Evolutionary conservation across 2,329 filamentous ascomycete genomes (phyloP).

Genomic region (Beauveria pseudobassiana): DNA sequence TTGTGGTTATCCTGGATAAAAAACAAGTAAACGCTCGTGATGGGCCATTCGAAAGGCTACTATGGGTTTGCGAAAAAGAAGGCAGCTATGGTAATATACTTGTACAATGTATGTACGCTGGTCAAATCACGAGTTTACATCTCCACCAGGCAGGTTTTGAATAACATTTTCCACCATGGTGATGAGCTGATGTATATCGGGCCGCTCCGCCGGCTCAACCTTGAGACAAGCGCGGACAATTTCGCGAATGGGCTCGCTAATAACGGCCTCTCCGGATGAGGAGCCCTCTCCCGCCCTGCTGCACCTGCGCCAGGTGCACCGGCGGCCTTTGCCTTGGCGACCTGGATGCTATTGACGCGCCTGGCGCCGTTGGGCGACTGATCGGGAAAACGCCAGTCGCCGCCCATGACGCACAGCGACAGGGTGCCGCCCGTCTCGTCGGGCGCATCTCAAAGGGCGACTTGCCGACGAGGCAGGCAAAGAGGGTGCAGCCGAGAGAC

Average conservation of each 20-base stretch:
- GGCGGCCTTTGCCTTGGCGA: conserved; percentile 18
- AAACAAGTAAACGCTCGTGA: not conserved
- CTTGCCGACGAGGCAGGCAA: conserved; percentile 93
- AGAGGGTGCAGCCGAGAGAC: conserved; percentile 95
- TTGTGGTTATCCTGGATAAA: not conserved
- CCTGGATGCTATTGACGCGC: conserved; percentile 34
- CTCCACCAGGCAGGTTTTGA: conserved; percentile 52
- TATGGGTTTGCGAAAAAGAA: not conserved
- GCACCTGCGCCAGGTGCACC: conserved; percentile 20
- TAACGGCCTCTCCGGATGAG: conserved; percentile 34
- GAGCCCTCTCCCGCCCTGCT: conserved; percentile 20
- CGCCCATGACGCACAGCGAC: conserved; percentile 84
- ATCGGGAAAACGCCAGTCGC: conserved; percentile 95
- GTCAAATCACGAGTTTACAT: not conserved
- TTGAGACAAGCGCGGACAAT: conserved; percentile 79
- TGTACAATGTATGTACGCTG: not conserved
- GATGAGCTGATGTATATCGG: conserved; percentile 80
- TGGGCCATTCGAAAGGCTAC: not conserved
- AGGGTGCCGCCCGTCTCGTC: conserved; percentile 94
- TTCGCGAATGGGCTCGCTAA: conserved; percentile 78
- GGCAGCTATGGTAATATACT: not conserved
- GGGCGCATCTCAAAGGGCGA: conserved; percentile 89
- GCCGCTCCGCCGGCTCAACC: conserved; percentile 81
- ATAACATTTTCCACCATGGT: conserved; percentile 68
- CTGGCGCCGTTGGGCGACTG: conserved; percentile 58